Evolutionary conservation across 73 alveolate species (phyloP).

Genomic region (Tetrahymena malaccensis): DNA sequence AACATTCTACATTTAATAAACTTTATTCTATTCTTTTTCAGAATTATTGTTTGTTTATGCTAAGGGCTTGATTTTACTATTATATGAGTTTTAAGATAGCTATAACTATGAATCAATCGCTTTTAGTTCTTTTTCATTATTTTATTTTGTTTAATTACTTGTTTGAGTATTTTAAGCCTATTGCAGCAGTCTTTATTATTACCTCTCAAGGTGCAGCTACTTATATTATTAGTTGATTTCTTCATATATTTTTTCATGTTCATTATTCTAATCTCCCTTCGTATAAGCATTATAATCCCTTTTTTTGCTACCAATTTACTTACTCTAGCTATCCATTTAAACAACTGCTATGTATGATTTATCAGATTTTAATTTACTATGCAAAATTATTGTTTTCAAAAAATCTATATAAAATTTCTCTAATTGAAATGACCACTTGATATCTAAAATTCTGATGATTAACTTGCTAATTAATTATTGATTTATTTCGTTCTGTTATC

Average conservation of each 20-base stretch:
- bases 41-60: neutral
- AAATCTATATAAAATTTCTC: neutral
- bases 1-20: neutral
- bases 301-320: neutral
- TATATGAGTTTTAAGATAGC: neutral
- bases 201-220: neutral
- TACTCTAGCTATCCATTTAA: neutral
- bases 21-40: neutral
- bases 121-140: neutral
- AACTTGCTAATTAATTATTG: neutral
- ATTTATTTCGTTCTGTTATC: neutral
- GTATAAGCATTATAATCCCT: neutral
- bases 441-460: neutral
- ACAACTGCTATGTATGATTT: neutral
- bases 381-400: neutral
- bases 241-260: neutral
- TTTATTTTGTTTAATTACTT: neutral
- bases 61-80: neutral
- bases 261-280: neutral
- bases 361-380: neutral
- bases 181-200: neutral
- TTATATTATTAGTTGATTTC: neutral
- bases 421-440: neutral
- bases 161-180: neutral
- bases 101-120: neutral